These are phyloP conservation scores for Pugionium cornutum DNA, from an alignment of 345 rosid species.

Conservation along the genomic window DNA sequence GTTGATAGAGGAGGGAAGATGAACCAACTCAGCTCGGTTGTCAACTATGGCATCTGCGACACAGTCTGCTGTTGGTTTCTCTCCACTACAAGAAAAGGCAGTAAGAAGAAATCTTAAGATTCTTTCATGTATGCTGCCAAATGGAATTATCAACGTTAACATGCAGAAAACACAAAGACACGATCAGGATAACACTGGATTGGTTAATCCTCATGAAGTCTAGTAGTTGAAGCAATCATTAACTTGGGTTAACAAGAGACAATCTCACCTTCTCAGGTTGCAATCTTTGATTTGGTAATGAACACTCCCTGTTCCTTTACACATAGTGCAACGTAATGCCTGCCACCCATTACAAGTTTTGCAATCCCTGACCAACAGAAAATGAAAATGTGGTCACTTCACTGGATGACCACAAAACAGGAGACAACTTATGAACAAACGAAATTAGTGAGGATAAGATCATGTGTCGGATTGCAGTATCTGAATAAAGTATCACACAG, in stretches of 20 bases:
- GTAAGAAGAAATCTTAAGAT: constrained; percentile 2
- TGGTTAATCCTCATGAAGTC: neutral
- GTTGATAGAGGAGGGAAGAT: constrained; percentile 74
- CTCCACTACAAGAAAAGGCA: constrained; percentile 62
- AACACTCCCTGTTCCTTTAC: constrained; percentile 89
- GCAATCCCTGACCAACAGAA: constrained; percentile 61
- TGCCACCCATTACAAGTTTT: constrained; percentile 87
- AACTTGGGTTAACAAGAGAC: constrained; percentile 7
- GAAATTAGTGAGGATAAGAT: neutral
- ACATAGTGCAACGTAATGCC: constrained; percentile 84
- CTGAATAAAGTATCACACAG: neutral
- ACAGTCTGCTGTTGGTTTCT: constrained; percentile 79
- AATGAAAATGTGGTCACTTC: neutral
- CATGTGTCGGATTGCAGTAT: neutral
- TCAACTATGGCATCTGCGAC: constrained; percentile 81
- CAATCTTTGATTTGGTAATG: constrained; percentile 78
- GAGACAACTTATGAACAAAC: neutral
- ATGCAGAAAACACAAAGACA: neutral
- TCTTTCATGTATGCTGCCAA: constrained; percentile 7
- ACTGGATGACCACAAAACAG: neutral
- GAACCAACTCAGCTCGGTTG: constrained; percentile 81
- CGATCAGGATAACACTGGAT: neutral
- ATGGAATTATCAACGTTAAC: neutral
- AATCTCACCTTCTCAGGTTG: constrained; percentile 65
- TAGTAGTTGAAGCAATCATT: neutral